Evolutionary conservation across 164 flowering plant species (phyloP), one percentile per base, ranked within the genome.

Genomic region (Chimonanthus salicifolius): DNA sequence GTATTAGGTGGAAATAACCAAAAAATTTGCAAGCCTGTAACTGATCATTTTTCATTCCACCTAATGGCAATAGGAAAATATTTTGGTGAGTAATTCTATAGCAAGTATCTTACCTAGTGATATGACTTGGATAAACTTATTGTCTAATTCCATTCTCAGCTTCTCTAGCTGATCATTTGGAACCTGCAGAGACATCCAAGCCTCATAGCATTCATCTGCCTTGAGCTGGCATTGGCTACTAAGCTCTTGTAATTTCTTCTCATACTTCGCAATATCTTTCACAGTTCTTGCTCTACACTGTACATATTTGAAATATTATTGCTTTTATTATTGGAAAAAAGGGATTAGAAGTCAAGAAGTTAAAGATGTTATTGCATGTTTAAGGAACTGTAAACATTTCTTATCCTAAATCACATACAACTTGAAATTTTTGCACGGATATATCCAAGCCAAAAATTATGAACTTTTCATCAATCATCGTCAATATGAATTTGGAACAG

Each of bases 161-260:
- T 86, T 86, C 85, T 88, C 89, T 48, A 91, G 81, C 71, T 89
- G 86, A 62, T 88, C 85, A 75, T 88, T 91, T 67, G 92, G 84
- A 64, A 86, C 85, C 46, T 86, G 79, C 68, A 88, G 82, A 58
- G 94, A 89, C 96, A 91, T 91, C 96, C 96, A 92, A 47, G 98
- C 95, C 72, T 92, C 87, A 62, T 87, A 83, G 81, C 93, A 92
- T 76, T 92, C 98, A 67, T 88, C 87, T 44, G 85, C 72, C 82
- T 92, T 91, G 45, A 72, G 85, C 80, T 87, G 84, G 76, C 85
- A 85, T 73, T 83, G 87, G 49, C 51, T 60, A 47, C 73, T 79
- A 68, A 93, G 83, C 47, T 93, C 94, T 58, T 90, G 74, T 74
- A 91, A 90, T 80, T 84, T 87, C 81, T 87, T 90, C 83, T 91